These are phyloP conservation scores for Trichophyton simii DNA, from an alignment of 2,329 filamentous ascomycete genomes.

Conservation along the genomic window DNA sequence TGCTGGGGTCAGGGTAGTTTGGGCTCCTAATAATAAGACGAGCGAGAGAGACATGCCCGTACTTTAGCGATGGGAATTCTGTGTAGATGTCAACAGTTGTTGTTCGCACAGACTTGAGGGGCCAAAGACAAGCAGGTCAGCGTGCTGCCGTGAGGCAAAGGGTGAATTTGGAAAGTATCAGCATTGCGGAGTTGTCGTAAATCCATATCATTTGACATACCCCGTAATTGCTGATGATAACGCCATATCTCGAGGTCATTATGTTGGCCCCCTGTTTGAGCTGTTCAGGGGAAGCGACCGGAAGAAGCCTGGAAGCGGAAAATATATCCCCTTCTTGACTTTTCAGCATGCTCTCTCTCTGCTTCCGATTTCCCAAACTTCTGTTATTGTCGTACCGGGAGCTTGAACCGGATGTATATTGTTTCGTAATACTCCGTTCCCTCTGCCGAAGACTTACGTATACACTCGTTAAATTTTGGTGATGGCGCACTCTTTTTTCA, in stretches of 20 bases:
- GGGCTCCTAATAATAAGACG: background rate
- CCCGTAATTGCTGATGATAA: background rate
- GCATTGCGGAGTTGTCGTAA: background rate
- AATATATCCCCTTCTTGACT: background rate
- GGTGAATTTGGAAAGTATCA: background rate
- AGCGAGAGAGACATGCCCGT: background rate
- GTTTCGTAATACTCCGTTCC: background rate
- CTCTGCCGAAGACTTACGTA: background rate
- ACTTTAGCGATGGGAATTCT: too few relatives aligned
- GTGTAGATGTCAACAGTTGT: background rate
- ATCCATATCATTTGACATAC: too few relatives aligned
- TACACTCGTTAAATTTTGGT: background rate
- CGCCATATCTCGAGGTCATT: background rate
- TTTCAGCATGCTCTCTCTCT: background rate
- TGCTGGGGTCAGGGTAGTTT: constrained; percentile 1
- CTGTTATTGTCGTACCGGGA: background rate
- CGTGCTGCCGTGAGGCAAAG: background rate
- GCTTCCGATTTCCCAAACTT: background rate
- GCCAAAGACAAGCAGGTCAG: background rate
- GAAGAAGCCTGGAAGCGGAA: background rate
- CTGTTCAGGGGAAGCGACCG: background rate
- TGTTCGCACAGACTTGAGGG: background rate
- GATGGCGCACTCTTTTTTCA: background rate
- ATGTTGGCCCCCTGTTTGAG: background rate
- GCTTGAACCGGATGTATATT: background rate